Evolutionary conservation across 306 rosid species (phyloP), one percentile per base, ranked within the genome.

Genomic region (Crotalaria pallida): DNA sequence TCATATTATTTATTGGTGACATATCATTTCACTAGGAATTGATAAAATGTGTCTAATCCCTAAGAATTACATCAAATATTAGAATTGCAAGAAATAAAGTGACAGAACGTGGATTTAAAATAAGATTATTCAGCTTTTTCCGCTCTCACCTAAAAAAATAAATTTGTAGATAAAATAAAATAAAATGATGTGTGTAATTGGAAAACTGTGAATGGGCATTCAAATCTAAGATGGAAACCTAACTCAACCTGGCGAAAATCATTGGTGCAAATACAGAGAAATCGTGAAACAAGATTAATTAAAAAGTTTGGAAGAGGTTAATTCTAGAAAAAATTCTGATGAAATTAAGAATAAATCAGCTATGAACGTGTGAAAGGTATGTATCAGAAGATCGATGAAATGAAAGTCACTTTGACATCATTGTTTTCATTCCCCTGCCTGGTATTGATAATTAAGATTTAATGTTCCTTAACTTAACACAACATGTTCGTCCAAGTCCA

Each of bases 391-490:
- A 52, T n/a, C n/a, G n/a, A n/a, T n/a, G n/a, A n/a, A n/a, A n/a
- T 50, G 34, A 50, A 33, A 18, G 36, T 50, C 17, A 40, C 44
- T 24, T 26, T 5, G 7, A 12, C 13, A 18, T 59, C 24, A 38
- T 52, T 51, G 50, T 48, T 41, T 38, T 23, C 45, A 40, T 21
- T 22, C 33, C 27, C 52, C 71, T 5, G 53, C 51, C 27, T 48
- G 10, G 73, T 23, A 24, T 43, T 29, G 29, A 22, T 8, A 47
- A 16, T 58, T 9, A 29, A 74, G 86, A 85, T 77, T 58, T 9
- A 29, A 74, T 84, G 82, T 77, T 80, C 79, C 75, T 74, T 63
- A 75, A 74, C n/a, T n/a, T n/a, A 24, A 43, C 27, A 17, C 3
- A 66, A 5, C 69, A 65, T 59, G 71, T 56, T 24, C 47, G 52